Base-by-base conservation (phyloP, 1,139 yeast species). In the Taphrina flavorubra region DNA sequence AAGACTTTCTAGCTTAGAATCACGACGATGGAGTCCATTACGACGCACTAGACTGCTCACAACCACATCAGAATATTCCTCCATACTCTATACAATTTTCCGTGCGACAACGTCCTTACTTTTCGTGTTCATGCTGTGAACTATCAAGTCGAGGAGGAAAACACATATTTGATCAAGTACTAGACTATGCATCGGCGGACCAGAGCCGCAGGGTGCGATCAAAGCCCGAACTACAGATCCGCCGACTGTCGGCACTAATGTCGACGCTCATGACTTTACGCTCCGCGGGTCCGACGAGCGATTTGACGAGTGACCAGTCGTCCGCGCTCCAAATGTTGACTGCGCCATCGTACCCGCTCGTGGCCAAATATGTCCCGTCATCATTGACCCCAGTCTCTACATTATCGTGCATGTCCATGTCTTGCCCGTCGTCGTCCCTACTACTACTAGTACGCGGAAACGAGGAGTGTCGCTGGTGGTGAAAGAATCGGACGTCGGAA, bases 221-320 rank as follows among this genome's bases (percentile, higher is more conserved):
- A 96, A 96, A 91, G 25, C 97, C 94, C 70, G 91, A 83, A 71
- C 89, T 85, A 1, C 85, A 83, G 0, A 91, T 78, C 56, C 73
- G 75, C 13, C 76, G 72, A 7, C 83, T 82, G 62, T 82, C 80
- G 0, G 77, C 75, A 6, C 61, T 58, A 49, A 87, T 76, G 76
- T 90, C 96, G 70, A 89, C 84, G 68, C 88, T 81, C 87, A 91
- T 85, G 6, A 90, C 86, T 75, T 87, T 88, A 73, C 89, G 97
- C 16, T 83, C 81, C 69, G 86, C 88, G 16, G 67, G 67, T 0
- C 90, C 92, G 70, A 81, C 79, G 63, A 92, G 78, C 0, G 85
- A 80, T 47, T 81, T 81, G 13, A 87, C 77, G 31, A 82, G 80
- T 2, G 82, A 77, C 96, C 97, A 92, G 73, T 85, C 88, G 75